Conservation (phyloP, 768 basidiomycete species). For the Guyanaporus albipodus region DNA sequence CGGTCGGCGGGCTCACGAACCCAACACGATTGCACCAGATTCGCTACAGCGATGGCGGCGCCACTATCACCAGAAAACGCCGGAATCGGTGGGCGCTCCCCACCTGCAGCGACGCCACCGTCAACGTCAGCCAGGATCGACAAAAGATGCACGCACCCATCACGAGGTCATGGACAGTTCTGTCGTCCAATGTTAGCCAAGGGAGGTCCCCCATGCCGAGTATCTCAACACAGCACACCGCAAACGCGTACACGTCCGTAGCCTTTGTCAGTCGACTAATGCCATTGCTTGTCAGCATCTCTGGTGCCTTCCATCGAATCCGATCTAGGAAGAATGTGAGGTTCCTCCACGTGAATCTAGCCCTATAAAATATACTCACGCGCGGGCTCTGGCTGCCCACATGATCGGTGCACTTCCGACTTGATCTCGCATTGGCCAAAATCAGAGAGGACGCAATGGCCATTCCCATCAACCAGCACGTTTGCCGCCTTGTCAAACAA, state of each 20-base stretch:
- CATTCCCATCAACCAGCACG: conserved; percentile 65
- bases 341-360: not conserved
- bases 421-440: conserved; percentile 84
- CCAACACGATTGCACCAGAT: conserved; percentile 57
- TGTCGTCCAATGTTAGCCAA: conserved; percentile 51
- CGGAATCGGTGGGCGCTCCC: conserved; percentile 50
- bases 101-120: conserved; percentile 32
- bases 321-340: conserved; percentile 46
- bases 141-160: conserved; percentile 35
- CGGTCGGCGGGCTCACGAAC: conserved; percentile 46
- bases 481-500: conserved; percentile 56
- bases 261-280: conserved; percentile 44
- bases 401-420: conserved; percentile 61
- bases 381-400: conserved; percentile 43
- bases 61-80: conserved; percentile 29
- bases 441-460: conserved; percentile 71
- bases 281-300: conserved; percentile 53
- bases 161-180: conserved; percentile 48
- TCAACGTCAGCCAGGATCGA: conserved; percentile 16
- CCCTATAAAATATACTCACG: conserved; percentile 34
- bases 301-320: conserved; percentile 69
- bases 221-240: conserved; percentile 62
- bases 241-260: conserved; percentile 68
- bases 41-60: conserved; percentile 31
- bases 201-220: conserved; percentile 59